These are phyloP conservation scores for Acanthamoeba lenticulata DNA, from an alignment of 208 protist genomes.

Conservation along the genomic window DNA sequence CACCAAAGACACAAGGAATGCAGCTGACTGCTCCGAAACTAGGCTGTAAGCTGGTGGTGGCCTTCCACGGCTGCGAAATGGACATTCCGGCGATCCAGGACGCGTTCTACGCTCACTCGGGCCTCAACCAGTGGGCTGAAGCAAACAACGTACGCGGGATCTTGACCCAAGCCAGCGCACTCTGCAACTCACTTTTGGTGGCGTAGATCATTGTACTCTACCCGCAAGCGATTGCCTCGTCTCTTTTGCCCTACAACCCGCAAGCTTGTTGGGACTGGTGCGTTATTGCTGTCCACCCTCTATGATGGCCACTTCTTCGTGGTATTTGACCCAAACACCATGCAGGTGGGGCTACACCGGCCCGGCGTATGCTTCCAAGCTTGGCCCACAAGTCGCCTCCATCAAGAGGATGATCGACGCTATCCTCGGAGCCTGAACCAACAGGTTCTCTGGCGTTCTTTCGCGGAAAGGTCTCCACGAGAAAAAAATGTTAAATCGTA, in stretches of 20 bases:
- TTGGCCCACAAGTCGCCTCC: not conserved
- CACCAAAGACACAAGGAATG: not conserved
- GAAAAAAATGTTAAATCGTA: not conserved
- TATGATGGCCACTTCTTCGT: too few relatives aligned
- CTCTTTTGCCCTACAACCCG: conserved; percentile 9
- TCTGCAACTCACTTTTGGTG: not conserved
- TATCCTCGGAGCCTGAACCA: too few relatives aligned
- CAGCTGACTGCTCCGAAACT: not conserved
- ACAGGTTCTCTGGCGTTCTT: not conserved
- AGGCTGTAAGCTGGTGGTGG: conserved; percentile 62
- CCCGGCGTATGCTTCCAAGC: not conserved
- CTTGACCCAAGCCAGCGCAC: not conserved
- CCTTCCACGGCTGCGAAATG: conserved; percentile 73
- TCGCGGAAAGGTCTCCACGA: not conserved
- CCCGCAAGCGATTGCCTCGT: not conserved
- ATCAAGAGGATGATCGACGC: conserved; percentile 14
- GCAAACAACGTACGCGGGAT: conserved; percentile 68
- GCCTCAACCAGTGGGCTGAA: conserved; percentile 71
- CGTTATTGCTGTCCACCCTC: not conserved
- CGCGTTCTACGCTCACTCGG: conserved; percentile 51
- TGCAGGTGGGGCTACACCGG: conserved; percentile 42
- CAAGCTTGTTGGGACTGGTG: conserved; percentile 50
- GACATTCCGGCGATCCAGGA: not conserved
- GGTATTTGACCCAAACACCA: too few relatives aligned
- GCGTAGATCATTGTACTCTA: conserved; percentile 14